Conservation (phyloP, 805 yeast species). For the Schizosaccharomyces lindneri region DNA sequence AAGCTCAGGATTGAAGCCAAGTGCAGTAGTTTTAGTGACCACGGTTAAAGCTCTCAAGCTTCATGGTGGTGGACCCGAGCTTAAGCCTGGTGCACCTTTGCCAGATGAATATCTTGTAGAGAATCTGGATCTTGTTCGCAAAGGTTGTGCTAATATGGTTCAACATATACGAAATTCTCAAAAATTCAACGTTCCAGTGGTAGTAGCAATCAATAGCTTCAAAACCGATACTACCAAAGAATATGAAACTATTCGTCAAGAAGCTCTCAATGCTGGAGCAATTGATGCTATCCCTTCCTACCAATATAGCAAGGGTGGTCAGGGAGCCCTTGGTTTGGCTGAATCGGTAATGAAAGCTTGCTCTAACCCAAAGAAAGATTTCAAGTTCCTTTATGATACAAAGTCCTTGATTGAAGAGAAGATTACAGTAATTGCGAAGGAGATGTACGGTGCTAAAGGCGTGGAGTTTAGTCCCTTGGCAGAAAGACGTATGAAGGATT, state of each 20-base stretch:
- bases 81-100: conserved; percentile 76
- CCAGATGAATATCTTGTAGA: conserved; percentile 64
- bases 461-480: conserved; percentile 70
- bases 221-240: conserved; percentile 62
- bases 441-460: conserved; percentile 81
- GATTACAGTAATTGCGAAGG: conserved; percentile 48
- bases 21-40: conserved; percentile 79
- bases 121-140: conserved; percentile 48
- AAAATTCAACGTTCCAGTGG: conserved; percentile 71
- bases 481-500: conserved; percentile 50
- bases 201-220: conserved; percentile 80
- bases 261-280: conserved; percentile 75
- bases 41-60: conserved; percentile 90
- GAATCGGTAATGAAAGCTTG: conserved; percentile 50
- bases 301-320: conserved; percentile 93
- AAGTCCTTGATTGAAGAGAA: conserved; percentile 53
- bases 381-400: conserved; percentile 44
- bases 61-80: conserved; percentile 97
- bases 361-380: conserved; percentile 19
- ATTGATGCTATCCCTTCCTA: conserved; percentile 68
- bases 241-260: conserved; percentile 52
- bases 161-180: conserved; percentile 75
- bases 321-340: conserved; percentile 68
- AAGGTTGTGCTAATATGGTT: conserved; percentile 68
- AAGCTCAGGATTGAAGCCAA: conserved; percentile 67